These are phyloP conservation scores for Podospora didyma DNA, from an alignment of 495 filamentous ascomycete species.

Conservation along the genomic window DNA sequence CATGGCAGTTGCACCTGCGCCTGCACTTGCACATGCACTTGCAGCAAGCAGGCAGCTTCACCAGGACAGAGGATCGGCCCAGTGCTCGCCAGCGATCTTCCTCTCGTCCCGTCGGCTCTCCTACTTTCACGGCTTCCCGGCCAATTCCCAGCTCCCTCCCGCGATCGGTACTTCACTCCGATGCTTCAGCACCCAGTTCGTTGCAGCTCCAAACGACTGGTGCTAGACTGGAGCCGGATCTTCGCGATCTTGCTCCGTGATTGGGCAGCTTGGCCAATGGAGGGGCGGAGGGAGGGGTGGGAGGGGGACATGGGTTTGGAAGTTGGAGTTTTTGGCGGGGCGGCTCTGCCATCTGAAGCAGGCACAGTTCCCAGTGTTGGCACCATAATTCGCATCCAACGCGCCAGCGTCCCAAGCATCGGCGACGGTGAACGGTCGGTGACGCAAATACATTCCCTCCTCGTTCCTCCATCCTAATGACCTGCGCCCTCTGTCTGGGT, in stretches of 20 bases:
- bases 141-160: neutral
- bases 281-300: neutral
- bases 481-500: too few relatives aligned
- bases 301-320: neutral
- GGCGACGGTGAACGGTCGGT: too few relatives aligned
- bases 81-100: too few relatives aligned
- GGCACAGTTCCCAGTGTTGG: too few relatives aligned
- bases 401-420: neutral
- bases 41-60: neutral
- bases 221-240: constrained; percentile 3
- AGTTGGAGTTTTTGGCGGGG: neutral
- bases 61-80: neutral
- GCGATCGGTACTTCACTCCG: constrained; percentile 6
- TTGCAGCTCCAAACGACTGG: neutral
- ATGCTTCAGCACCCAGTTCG: constrained; percentile 3
- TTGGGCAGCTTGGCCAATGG: constrained; percentile 14
- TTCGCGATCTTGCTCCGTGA: constrained; percentile 14
- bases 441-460: too few relatives aligned
- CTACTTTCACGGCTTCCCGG: neutral
- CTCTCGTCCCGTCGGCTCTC: too few relatives aligned
- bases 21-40: too few relatives aligned
- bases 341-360: neutral
- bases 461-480: too few relatives aligned
- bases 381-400: neutral
- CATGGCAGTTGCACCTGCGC: too few relatives aligned